These are phyloP conservation scores for Geotrichum macrosporum DNA, from an alignment of 1,139 yeast genomes.

Conservation along the genomic window DNA sequence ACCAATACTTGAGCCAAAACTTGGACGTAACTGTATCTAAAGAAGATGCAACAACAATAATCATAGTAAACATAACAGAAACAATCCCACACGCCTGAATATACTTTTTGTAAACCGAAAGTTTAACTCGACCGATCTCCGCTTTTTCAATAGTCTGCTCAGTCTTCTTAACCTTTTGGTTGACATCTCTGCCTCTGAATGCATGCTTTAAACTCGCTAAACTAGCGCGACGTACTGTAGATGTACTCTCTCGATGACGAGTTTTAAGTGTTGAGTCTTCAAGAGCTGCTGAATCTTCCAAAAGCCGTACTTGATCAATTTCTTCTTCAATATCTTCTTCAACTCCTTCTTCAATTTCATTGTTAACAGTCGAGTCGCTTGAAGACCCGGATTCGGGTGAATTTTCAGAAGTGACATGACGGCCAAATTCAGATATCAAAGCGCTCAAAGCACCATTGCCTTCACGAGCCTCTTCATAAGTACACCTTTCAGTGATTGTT, in stretches of 20 bases:
- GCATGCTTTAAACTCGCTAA: conserved; percentile 49
- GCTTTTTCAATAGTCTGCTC: conserved; percentile 51
- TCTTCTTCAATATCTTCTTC: neutral
- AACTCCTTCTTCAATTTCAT: conserved; percentile 5
- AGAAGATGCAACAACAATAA: conserved; percentile 44
- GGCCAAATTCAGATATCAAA: conserved; percentile 38
- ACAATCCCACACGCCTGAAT: conserved; percentile 80
- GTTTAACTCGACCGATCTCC: conserved; percentile 84
- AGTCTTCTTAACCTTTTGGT: conserved; percentile 29
- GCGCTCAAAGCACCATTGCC: conserved; percentile 30
- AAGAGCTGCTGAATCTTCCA: neutral
- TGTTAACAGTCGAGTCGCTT: conserved; percentile 5
- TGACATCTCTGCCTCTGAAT: conserved; percentile 39
- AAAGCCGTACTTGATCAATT: neutral
- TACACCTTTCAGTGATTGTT: conserved; percentile 46
- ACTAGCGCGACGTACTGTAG: conserved; percentile 67
- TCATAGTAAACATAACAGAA: conserved; percentile 51
- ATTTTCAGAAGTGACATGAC: conserved; percentile 23
- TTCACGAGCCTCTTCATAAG: conserved; percentile 30
- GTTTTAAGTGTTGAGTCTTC: conserved; percentile 17
- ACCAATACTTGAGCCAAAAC: conserved; percentile 93
- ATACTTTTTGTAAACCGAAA: conserved; percentile 73
- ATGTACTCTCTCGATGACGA: conserved; percentile 27
- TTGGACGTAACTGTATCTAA: conserved; percentile 53
- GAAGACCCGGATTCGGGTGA: conserved; percentile 6